Evolutionary conservation across 2,329 filamentous ascomycete genomes (phyloP).

Genomic region (Colletotrichum coccodes): DNA sequence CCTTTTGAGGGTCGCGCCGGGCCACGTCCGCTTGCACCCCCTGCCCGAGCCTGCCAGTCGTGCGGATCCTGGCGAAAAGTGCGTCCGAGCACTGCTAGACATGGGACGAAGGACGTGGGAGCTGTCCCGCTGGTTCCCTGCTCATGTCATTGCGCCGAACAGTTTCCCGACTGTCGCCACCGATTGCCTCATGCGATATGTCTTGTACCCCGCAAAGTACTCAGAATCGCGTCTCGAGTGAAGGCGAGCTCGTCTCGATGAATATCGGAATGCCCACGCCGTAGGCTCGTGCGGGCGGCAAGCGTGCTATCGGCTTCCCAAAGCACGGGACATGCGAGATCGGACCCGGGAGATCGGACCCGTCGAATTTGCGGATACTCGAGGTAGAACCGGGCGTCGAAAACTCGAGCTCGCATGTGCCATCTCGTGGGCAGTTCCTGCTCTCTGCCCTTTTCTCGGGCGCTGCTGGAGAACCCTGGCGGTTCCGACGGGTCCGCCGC

Average conservation of each 20-base stretch:
- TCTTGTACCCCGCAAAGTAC: neutral
- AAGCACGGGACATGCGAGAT: neutral
- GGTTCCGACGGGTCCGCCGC: neutral
- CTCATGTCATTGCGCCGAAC: neutral
- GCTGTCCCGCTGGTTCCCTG: neutral
- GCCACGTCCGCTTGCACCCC: constrained; percentile 18
- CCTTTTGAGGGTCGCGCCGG: constrained; percentile 15
- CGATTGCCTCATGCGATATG: neutral
- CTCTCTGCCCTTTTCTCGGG: neutral
- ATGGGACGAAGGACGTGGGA: constrained; percentile 26
- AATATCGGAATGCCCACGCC: neutral
- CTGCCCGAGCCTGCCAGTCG: constrained; percentile 21
- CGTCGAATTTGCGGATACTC: neutral
- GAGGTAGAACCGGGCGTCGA: neutral
- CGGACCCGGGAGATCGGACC: neutral
- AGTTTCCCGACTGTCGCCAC: neutral
- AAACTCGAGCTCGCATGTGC: neutral
- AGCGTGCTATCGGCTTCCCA: neutral
- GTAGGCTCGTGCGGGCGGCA: neutral
- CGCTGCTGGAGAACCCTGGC: neutral
- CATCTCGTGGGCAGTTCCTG: neutral
- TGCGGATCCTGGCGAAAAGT: constrained; percentile 21
- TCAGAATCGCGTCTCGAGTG: neutral
- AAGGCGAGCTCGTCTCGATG: neutral
- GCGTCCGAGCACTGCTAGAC: constrained; percentile 25